These are phyloP conservation scores for Saccharomycopsis amapae DNA, from an alignment of 805 yeast species.

Conservation along the genomic window DNA sequence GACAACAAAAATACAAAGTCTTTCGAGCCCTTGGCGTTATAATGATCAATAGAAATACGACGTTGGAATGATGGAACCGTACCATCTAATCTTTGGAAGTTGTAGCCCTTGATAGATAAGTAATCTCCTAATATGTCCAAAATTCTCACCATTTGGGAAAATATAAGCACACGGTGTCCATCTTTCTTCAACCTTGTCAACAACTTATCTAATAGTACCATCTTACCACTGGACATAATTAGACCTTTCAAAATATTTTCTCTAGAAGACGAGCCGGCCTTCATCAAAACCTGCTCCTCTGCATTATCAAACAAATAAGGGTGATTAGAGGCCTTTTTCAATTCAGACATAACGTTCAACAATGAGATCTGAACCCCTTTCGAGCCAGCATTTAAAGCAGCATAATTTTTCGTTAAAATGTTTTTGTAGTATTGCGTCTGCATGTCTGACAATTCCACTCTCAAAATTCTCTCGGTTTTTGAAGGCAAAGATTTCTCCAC, in stretches of 20 bases:
- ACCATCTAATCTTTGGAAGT: slow-evolving; percentile 93
- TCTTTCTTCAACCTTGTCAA: slow-evolving; percentile 79
- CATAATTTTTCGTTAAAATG: slow-evolving; percentile 83
- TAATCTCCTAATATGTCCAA: slow-evolving; percentile 94
- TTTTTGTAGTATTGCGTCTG: slow-evolving; percentile 95
- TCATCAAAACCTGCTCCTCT: slow-evolving; percentile 70
- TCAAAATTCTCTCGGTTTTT: slow-evolving; percentile 86
- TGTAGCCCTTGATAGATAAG: slow-evolving; percentile 74
- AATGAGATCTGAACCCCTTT: slow-evolving; percentile 75
- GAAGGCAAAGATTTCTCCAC: slow-evolving; percentile 96
- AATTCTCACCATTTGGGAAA: slow-evolving; percentile 96
- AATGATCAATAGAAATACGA: slow-evolving; percentile 92
- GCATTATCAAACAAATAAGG: slow-evolving; percentile 94
- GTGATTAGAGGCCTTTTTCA: slow-evolving; percentile 95
- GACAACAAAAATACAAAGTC: slow-evolving; percentile 87
- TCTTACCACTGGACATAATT: slow-evolving; percentile 96
- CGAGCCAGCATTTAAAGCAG: slow-evolving; percentile 82
- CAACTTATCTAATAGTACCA: slow-evolving; percentile 90
- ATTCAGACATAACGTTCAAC: slow-evolving; percentile 87
- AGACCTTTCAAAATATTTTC: slow-evolving; percentile 82
- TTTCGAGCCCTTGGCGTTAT: slow-evolving; percentile 85
- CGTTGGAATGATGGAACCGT: slow-evolving; percentile 92
- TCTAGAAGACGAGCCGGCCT: slow-evolving; percentile 59
- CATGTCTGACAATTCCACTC: slow-evolving; percentile 91
- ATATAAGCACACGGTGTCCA: slow-evolving; percentile 92